Base-by-base conservation (phyloP, 495 filamentous ascomycete genomes). In the Wilcoxina mikolae region DNA sequence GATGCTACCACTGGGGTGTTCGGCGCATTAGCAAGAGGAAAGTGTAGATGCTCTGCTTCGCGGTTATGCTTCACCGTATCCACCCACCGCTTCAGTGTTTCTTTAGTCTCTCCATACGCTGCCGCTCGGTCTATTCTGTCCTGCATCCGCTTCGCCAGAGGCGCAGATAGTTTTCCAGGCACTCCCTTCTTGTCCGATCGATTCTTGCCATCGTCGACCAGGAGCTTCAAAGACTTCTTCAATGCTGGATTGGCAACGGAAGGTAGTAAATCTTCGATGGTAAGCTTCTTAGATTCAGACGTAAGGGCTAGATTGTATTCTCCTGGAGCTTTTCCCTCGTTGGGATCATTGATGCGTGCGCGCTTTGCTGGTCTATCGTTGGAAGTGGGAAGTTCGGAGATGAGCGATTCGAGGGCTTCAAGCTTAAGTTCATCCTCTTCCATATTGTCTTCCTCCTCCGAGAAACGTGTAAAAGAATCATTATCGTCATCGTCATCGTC, bases 1-100 rank as follows among this genome's bases (percentile, higher is more conserved):
- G 70, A 64, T n/a, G 73, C 38, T 12, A 76, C 65, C 2, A 74
- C 66, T 59, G 74, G 65, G 68, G 74, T 55, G 55, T 70, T 72
- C 47, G 79, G 73, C 1, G 84, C 82, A 56, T 94, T 83, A 3
- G 80, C 75, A 0, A 95, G 74, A 23, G 91, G 91, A 66, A 96
- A 98, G n/a, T 81, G 72, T 0, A 96, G 71, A 67, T 95, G 90
- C 25, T 95, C 93, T 3, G 91, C 89, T 56, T 86, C 76, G 35
- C 93, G 80, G 67, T 95, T 94, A 25, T 85, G 80, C 68, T 94
- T 94, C 61, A 98, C 88, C 0, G 93, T 95, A 48, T 94, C 90
- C 18, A 82, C 78, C 91, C 91, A 98, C 56, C 85, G 79, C 55
- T 84, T 81, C 23, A 98, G 71, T 0, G 87, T 87, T 68, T 95